Percentiles rank a stretch among this genome's conserved stretches.
phyloP scores from a whole-genome alignment of 495 filamentous ascomycete species.

The Neurospora tetraspora region DNA sequence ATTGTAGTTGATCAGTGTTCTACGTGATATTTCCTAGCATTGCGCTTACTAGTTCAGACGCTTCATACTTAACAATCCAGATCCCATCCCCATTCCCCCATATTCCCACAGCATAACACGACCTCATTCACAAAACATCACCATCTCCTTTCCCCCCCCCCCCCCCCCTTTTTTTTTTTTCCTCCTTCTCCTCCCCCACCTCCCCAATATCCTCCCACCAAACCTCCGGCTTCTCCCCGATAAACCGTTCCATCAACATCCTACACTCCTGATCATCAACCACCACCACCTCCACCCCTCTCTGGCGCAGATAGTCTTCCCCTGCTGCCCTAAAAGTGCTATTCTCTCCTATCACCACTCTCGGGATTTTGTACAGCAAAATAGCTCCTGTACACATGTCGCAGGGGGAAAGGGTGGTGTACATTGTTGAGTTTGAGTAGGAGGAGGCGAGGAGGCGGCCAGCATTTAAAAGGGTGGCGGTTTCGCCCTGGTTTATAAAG shows the following conservation, averaged over 20 bases:
- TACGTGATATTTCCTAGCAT: background rate
- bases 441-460: slow-evolving; percentile 62
- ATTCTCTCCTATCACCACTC: slow-evolving; percentile 82
- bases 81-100: background rate
- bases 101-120: background rate
- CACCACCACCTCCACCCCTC: slow-evolving; percentile 68
- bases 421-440: slow-evolving; percentile 65
- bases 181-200: background rate
- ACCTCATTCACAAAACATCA: background rate
- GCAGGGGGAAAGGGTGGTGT: slow-evolving; percentile 78
- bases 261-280: slow-evolving; percentile 59
- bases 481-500: slow-evolving; percentile 42
- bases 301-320: slow-evolving; percentile 59
- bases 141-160: background rate
- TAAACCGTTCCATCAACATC: slow-evolving; percentile 67
- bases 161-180: background rate
- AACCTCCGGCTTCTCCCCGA: slow-evolving; percentile 62
- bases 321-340: slow-evolving; percentile 61
- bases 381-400: slow-evolving; percentile 82
- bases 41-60: background rate
- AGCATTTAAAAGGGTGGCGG: slow-evolving; percentile 67
- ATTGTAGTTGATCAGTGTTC: background rate
- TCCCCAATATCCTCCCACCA: slow-evolving; percentile 44
- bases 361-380: slow-evolving; percentile 66
- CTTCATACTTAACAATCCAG: background rate